Percentiles rank a stretch among this genome's conserved stretches.
These are phyloP conservation scores for Bacterosira constricta DNA, from an alignment of 108 stramenopile genomes.

Conservation along the genomic window DNA sequence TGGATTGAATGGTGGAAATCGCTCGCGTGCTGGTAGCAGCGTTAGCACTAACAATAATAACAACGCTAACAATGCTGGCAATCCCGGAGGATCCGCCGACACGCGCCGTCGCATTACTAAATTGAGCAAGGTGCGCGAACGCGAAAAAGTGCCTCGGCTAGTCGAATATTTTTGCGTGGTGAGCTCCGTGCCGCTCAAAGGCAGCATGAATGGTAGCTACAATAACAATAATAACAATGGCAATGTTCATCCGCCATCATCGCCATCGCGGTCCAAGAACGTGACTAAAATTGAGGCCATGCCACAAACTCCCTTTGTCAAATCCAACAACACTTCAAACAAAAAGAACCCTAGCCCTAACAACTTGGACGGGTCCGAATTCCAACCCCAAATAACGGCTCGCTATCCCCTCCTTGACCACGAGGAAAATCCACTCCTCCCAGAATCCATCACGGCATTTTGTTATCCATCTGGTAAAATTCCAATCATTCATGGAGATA, in stretches of 20 bases:
- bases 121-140: conserved; percentile 26
- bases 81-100: conserved; percentile 24
- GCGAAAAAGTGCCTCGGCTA: conserved; percentile 47
- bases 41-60: neutral
- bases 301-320: conserved; percentile 9
- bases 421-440: conserved; percentile 73
- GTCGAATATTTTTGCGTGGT: conserved; percentile 89
- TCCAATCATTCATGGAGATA: conserved; percentile 28
- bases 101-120: conserved; percentile 30
- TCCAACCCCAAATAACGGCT: conserved; percentile 69
- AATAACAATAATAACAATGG: neutral
- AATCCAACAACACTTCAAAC: too few species aligned
- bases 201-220: neutral
- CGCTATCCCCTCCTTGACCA: conserved; percentile 75
- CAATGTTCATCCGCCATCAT: neutral
- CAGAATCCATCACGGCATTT: conserved; percentile 72
- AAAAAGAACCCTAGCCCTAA: too few species aligned
- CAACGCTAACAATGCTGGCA: neutral
- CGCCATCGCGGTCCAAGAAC: neutral
- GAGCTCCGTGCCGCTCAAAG: conserved; percentile 17
- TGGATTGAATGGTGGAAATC: neutral
- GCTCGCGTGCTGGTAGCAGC: conserved; percentile 7
- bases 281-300: neutral
- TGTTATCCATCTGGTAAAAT: conserved; percentile 76
- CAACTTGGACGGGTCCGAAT: conserved; percentile 55